These are phyloP conservation scores for Achlya hypogyna DNA, from an alignment of 352 stramenopile species.

Conservation along the genomic window DNA sequence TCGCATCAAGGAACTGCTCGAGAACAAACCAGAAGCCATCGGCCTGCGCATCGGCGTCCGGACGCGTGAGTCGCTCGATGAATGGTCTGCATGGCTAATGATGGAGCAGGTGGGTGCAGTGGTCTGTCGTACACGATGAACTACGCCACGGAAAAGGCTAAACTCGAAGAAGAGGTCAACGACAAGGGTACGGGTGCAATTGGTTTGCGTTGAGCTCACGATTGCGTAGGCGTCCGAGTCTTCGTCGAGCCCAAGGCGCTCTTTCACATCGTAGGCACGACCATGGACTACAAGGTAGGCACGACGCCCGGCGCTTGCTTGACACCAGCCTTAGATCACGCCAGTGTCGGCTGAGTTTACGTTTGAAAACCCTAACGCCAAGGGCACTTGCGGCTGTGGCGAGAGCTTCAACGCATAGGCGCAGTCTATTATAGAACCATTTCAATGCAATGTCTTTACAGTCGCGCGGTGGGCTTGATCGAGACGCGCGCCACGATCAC, in stretches of 20 bases:
- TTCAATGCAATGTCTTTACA: conserved; percentile 11
- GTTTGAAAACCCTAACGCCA: conserved; percentile 99
- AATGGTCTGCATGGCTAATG: not conserved
- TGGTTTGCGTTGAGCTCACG: not conserved
- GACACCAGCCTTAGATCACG: conserved; percentile 67
- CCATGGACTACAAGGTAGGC: conserved; percentile 93
- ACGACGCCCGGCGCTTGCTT: too few relatives aligned
- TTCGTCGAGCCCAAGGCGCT: conserved; percentile 98
- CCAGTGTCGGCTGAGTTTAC: conserved; percentile 97
- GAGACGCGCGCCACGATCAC: conserved; percentile 63
- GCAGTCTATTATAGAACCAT: not conserved
- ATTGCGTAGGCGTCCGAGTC: conserved; percentile 83
- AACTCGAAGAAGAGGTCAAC: conserved; percentile 90
- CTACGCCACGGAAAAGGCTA: conserved; percentile 94
- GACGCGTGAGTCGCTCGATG: conserved; percentile 48
- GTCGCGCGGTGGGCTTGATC: conserved; percentile 8
- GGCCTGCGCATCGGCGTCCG: conserved; percentile 95
- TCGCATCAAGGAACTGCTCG: conserved; percentile 82
- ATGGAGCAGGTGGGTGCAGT: conserved; percentile 90
- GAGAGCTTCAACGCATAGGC: conserved; percentile 98
- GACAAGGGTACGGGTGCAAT: conserved; percentile 84
- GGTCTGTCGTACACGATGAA: conserved; percentile 99
- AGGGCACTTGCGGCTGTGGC: conserved; percentile 97
- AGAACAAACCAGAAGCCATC: conserved; percentile 79
- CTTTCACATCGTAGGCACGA: conserved; percentile 98